These are phyloP conservation scores for Piper betle DNA, from an alignment of 164 flowering plant genomes.

Conservation along the genomic window DNA sequence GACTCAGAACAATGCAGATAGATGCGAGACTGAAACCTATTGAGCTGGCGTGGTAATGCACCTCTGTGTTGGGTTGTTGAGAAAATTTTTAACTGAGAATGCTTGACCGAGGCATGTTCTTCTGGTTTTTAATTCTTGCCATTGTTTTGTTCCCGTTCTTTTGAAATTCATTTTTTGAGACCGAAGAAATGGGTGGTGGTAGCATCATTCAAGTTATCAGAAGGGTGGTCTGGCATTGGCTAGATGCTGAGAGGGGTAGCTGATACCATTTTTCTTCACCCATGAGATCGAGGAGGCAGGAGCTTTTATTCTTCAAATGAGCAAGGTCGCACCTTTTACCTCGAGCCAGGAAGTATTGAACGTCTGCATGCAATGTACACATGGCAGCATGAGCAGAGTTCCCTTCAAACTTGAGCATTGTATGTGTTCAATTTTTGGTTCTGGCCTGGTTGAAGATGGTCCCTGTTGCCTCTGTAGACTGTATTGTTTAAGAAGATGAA, in stretches of 20 bases:
- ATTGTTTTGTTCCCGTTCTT: not conserved
- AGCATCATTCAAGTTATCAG: conserved; percentile 7
- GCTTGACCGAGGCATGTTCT: conserved; percentile 10
- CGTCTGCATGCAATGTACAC: not conserved
- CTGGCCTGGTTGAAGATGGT: not conserved
- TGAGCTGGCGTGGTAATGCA: not conserved
- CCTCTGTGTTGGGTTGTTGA: conserved; percentile 2
- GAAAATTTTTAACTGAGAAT: not conserved
- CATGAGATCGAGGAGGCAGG: conserved; percentile 5
- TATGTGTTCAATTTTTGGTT: not conserved
- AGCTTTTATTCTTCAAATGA: not conserved
- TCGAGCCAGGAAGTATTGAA: not conserved
- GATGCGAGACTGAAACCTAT: not conserved
- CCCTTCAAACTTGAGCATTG: not conserved
- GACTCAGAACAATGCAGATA: conserved; percentile 28
- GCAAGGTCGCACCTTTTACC: not conserved
- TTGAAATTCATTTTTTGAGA: not conserved
- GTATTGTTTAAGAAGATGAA: no score
- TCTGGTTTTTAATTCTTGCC: not conserved
- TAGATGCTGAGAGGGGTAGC: conserved; percentile 1
- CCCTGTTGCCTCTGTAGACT: no score
- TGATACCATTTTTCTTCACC: conserved; percentile 1
- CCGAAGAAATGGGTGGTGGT: not conserved
- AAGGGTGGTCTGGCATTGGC: not conserved
- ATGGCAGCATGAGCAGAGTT: not conserved